A percentile compares a stretch with the other conserved stretches of the same genome.
Conservation (phyloP, 768 basidiomycete genomes). For the Panus rudis region DNA sequence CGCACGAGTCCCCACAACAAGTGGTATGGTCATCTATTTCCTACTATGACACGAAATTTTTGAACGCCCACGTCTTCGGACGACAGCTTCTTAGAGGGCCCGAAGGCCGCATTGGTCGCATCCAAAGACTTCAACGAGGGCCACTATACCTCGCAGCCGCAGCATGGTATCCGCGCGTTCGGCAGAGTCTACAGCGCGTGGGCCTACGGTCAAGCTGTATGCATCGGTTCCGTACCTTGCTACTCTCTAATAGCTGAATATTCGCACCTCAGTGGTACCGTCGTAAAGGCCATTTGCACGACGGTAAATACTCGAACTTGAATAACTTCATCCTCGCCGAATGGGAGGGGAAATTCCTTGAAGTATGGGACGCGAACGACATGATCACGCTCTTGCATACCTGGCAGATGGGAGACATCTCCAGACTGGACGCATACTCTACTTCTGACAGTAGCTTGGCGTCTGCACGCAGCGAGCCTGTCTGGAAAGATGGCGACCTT, state of each 20-base stretch:
- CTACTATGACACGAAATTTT: neutral
- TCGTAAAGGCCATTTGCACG: constrained; percentile 27
- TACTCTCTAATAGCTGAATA: neutral
- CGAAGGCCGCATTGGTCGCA: constrained; percentile 14
- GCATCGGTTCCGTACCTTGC: neutral
- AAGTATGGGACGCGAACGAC: constrained; percentile 47
- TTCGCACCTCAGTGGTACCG: neutral
- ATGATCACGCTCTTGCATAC: constrained; percentile 41
- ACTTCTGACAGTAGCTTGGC: neutral
- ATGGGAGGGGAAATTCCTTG: constrained; percentile 41
- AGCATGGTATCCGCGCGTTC: constrained; percentile 15
- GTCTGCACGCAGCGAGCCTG: constrained; percentile 25
- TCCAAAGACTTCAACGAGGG: constrained; percentile 17
- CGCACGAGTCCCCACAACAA: constrained; percentile 50
- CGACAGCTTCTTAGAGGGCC: constrained; percentile 17
- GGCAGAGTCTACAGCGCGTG: constrained; percentile 15
- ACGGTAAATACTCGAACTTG: constrained; percentile 40
- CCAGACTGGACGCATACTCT: constrained; percentile 12
- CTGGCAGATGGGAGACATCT: constrained; percentile 46
- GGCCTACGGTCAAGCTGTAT: constrained; percentile 15
- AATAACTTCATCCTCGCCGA: constrained; percentile 42
- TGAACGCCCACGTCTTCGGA: neutral
- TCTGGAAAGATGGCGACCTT: constrained; percentile 28
- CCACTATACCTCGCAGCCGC: constrained; percentile 12
- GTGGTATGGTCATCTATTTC: constrained; percentile 30